These are phyloP conservation scores for Debaryomyces sp. DNA, from an alignment of 1,139 yeast species.

Conservation along the genomic window DNA sequence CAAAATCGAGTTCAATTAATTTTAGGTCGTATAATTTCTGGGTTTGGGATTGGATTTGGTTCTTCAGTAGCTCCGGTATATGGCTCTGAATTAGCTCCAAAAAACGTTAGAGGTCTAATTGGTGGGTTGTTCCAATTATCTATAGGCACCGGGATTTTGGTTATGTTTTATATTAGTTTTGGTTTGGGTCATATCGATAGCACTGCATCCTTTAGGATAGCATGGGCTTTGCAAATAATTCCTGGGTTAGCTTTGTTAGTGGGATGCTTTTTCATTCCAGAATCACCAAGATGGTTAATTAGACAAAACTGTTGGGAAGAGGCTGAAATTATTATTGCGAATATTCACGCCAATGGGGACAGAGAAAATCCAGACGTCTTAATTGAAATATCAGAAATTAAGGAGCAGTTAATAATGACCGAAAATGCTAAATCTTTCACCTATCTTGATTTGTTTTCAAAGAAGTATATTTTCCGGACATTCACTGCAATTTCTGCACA, in stretches of 20 bases:
- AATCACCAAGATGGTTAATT: constrained; percentile 42
- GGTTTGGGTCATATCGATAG: constrained; percentile 40
- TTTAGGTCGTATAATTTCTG: constrained; percentile 55
- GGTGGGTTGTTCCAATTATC: constrained; percentile 49
- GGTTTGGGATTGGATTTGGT: constrained; percentile 61
- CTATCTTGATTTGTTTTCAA: constrained; percentile 31
- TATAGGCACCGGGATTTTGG: constrained; percentile 42
- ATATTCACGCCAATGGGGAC: constrained; percentile 33
- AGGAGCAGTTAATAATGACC: constrained; percentile 33
- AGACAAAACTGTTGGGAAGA: constrained; percentile 38
- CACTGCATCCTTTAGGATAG: constrained; percentile 48
- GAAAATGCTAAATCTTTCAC: constrained; percentile 28
- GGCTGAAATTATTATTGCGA: constrained; percentile 33
- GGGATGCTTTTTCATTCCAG: constrained; percentile 42
- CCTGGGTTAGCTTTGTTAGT: constrained; percentile 51
- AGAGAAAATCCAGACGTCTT: constrained; percentile 32
- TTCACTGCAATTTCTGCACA: constrained; percentile 34
- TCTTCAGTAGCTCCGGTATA: constrained; percentile 62
- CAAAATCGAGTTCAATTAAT: constrained; percentile 39
- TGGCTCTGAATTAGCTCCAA: constrained; percentile 56
- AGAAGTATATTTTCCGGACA: constrained; percentile 32
- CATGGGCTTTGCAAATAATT: constrained; percentile 57
- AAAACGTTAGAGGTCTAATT: constrained; percentile 53
- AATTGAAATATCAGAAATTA: constrained; percentile 35
- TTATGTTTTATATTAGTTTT: constrained; percentile 41